Conservation (phyloP, 805 yeast genomes). For the Metschnikowia continentalis region DNA sequence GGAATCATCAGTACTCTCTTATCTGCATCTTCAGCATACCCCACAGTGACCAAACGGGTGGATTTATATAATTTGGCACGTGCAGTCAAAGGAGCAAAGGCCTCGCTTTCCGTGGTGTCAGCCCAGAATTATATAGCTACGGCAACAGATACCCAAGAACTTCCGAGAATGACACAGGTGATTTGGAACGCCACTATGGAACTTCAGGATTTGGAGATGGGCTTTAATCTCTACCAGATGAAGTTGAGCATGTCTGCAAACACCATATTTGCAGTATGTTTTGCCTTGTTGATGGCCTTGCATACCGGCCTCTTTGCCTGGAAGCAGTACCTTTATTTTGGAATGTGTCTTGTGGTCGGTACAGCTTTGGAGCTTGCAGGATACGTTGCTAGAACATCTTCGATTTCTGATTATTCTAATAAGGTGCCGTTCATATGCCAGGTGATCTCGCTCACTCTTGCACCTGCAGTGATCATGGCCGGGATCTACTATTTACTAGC, state of each 20-base stretch:
- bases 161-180: constrained; percentile 18
- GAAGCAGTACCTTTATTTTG: constrained; percentile 63
- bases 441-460: constrained; percentile 64
- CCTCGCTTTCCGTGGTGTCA: constrained; percentile 19
- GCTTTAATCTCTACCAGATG: constrained; percentile 19
- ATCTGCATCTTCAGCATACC: constrained; percentile 15
- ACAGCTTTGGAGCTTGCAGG: constrained; percentile 62
- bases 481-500: constrained; percentile 74
- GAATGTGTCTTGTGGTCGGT: constrained; percentile 53
- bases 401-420: constrained; percentile 26
- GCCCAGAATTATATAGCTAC: constrained; percentile 21
- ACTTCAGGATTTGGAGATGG: constrained; percentile 19
- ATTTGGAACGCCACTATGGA: constrained; percentile 21
- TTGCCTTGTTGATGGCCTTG: constrained; percentile 12
- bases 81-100: constrained; percentile 18
- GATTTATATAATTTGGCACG: constrained; percentile 17
- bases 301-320: constrained; percentile 31
- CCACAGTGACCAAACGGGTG: constrained; percentile 13
- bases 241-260: constrained; percentile 12
- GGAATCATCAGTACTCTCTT: constrained; percentile 12
- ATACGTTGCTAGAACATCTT: constrained; percentile 54
- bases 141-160: constrained; percentile 18
- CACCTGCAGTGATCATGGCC: constrained; percentile 82
- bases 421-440: constrained; percentile 53
- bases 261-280: constrained; percentile 13